A percentile compares a stretch with the other conserved stretches of the same genome.
These are phyloP conservation scores for Sinapis alba DNA, from an alignment of 441 rosid species.

Conservation along the genomic window DNA sequence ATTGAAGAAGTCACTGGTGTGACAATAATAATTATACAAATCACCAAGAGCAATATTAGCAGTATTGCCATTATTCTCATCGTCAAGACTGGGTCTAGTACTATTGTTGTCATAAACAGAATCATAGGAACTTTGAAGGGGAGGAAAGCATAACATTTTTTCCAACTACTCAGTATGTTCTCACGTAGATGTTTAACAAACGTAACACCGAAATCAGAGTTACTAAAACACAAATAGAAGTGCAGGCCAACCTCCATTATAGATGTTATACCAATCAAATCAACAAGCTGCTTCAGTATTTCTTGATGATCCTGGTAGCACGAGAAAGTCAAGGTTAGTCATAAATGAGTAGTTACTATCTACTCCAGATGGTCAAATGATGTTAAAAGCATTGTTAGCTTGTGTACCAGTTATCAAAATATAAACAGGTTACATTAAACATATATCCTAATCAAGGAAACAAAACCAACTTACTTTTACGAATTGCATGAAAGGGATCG, in stretches of 20 bases:
- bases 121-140: slow-evolving; percentile 6
- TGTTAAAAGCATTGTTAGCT: slow-evolving; percentile 10
- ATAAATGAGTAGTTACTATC: slow-evolving; percentile 9
- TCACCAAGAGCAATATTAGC: slow-evolving; percentile 7
- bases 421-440: slow-evolving; percentile 4
- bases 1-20: slow-evolving; percentile 3
- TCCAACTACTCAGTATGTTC: slow-evolving; percentile 14
- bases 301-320: slow-evolving; percentile 70
- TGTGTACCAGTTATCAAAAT: slow-evolving; percentile 1
- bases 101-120: slow-evolving; percentile 6
- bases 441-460: background rate
- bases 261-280: slow-evolving; percentile 90
- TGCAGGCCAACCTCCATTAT: slow-evolving; percentile 84
- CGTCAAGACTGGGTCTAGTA: slow-evolving; percentile 11
- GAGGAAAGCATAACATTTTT: slow-evolving; percentile 4
- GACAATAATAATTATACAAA: background rate
- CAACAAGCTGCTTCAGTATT: slow-evolving; percentile 71
- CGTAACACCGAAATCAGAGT: slow-evolving; percentile 11
- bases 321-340: slow-evolving; percentile 27
- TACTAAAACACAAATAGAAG: slow-evolving; percentile 20
- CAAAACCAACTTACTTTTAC: slow-evolving; percentile 54
- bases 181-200: slow-evolving; percentile 2
- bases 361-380: slow-evolving; percentile 8
- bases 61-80: background rate
- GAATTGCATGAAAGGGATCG: slow-evolving; percentile 63